Conservation (phyloP, 257 asterid species). For the Paraleonurus japonicus region DNA sequence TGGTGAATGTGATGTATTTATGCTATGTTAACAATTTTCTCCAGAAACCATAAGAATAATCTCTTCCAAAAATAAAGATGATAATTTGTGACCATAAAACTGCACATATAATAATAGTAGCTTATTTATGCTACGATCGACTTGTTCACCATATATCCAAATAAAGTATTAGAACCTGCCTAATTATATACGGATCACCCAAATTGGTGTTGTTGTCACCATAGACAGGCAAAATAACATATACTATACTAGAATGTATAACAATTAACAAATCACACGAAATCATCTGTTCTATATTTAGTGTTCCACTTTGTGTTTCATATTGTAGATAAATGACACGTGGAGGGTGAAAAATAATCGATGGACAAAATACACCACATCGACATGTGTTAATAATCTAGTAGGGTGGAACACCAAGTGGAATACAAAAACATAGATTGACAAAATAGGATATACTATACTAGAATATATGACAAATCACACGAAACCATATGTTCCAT, state of each 20-base stretch:
- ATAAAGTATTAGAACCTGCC: background rate
- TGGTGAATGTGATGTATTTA: background rate
- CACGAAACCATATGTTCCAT: too few species aligned
- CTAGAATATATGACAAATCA: too few species aligned
- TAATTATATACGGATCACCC: background rate
- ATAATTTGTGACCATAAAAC: background rate
- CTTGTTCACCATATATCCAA: background rate
- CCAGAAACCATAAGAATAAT: background rate
- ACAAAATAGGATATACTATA: too few species aligned
- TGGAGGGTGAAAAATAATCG: too few species aligned
- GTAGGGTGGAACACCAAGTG: too few species aligned
- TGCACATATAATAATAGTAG: background rate
- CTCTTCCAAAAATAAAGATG: background rate
- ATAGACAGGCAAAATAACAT: background rate
- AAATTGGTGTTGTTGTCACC: background rate
- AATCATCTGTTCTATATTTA: too few species aligned
- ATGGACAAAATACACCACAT: too few species aligned
- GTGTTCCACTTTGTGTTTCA: too few species aligned
- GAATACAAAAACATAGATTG: too few species aligned
- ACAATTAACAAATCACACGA: too few species aligned
- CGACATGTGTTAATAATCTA: too few species aligned
- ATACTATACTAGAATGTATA: background rate
- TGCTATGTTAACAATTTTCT: background rate
- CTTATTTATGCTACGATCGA: background rate
- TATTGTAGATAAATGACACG: too few species aligned